Base-by-base conservation (phyloP, 768 basidiomycete genomes). In the Rhodosporidiobolus sp. region DNA sequence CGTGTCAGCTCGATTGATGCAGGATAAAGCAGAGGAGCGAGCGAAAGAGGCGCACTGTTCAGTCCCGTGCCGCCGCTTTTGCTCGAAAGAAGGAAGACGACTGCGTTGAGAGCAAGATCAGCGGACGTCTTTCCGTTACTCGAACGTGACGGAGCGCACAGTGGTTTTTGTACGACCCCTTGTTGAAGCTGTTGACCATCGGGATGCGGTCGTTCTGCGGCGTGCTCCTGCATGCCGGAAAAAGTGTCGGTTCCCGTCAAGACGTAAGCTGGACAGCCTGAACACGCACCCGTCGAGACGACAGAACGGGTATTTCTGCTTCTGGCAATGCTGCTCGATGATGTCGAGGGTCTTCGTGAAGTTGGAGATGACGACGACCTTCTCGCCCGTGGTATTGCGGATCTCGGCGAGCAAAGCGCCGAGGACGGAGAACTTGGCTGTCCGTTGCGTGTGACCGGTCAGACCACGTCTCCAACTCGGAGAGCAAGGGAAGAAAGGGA, bases 1-100 rank as follows among this genome's bases (percentile, higher is more conserved):
- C 0, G 35, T 46, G 24, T 28, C 20, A 43, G 48, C 1, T 2
- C n/a, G n/a, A 22, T 19, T 32, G 28, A 9, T 22, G 10, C 12
- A 1, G 3, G n/a, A 1, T 30, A 4, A 32, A n/a, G 16, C 22
- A 67, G 69, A 52, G 43, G 45, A 53, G 9, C n/a, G n/a, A 77
- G 75, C 75, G 78, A 56, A 79, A 79, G 45, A 9, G n/a, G 80
- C 67, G 32, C 5, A 75, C 74, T 85, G 81, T 97, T 98, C 60
- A 99, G 86, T 7, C 95, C 95, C 45, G 93, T 90, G 19, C 95
- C 95, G 24, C 95, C 94, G 2, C 94, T 92, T 82, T 99, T 99
- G 11, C 93, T 90, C 80, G 92, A 94, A 66, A 99, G 83, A 34
- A 99, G 83, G 79, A 99, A 98, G 57, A 97, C 80, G 78, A 96